These are phyloP conservation scores for Pseudocercospora crystallina DNA, from an alignment of 2,329 filamentous ascomycete species.

Conservation along the genomic window DNA sequence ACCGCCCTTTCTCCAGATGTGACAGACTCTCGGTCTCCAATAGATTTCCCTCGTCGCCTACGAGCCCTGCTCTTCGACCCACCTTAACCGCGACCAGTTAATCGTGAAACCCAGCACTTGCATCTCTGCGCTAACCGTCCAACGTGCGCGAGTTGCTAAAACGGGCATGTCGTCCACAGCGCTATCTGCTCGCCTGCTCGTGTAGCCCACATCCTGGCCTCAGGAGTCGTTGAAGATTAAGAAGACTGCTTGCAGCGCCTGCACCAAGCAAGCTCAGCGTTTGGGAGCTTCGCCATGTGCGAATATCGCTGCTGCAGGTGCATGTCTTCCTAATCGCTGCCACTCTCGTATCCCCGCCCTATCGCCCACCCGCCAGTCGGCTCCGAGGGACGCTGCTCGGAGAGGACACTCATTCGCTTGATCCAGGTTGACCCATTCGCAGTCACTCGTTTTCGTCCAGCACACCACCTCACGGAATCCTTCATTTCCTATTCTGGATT, in stretches of 20 bases:
- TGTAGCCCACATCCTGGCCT: conserved; percentile 3
- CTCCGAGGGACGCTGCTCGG: not conserved
- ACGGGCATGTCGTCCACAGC: conserved; percentile 3
- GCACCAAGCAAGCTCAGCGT: conserved; percentile 5
- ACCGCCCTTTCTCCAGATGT: no score
- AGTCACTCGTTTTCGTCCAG: conserved; percentile 4
- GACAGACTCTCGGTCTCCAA: conserved; percentile 13
- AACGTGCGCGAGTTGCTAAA: conserved; percentile 14
- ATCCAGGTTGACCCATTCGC: not conserved
- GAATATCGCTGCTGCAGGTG: not conserved
- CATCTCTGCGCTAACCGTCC: conserved; percentile 11
- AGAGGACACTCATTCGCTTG: not conserved
- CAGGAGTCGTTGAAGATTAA: not conserved
- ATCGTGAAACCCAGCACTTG: conserved; percentile 12
- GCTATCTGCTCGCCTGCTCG: conserved; percentile 9
- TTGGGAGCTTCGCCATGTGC: conserved; percentile 1
- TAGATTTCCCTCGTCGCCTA: conserved; percentile 10
- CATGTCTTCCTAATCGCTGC: not conserved
- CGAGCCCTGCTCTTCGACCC: no score
- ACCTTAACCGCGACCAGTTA: conserved; percentile 8
- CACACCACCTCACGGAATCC: conserved; percentile 2
- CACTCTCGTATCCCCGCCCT: not conserved
- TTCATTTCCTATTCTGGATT: not conserved
- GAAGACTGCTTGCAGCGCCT: conserved; percentile 1
- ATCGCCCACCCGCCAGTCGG: conserved; percentile 3